A percentile compares a stretch with the other conserved stretches of the same genome.
phyloP scores from a whole-genome alignment of 2,329 filamentous ascomycete species.

The Colletotrichum spinosum region DNA sequence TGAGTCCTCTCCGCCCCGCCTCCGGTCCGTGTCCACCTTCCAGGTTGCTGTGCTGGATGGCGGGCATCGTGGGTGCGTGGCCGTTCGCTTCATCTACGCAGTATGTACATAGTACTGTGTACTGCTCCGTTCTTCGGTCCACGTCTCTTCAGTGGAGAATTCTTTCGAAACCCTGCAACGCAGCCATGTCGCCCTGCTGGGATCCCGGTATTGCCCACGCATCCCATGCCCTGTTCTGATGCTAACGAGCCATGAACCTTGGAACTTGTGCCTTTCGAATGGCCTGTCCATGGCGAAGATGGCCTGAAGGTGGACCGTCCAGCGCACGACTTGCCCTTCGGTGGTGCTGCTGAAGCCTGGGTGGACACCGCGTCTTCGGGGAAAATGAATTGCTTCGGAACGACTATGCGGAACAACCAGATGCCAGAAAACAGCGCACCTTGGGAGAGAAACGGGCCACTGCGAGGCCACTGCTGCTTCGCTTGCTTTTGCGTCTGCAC shows the following conservation, averaged over 20 bases:
- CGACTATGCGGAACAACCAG: slow-evolving; percentile 29
- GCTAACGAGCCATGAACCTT: slow-evolving; percentile 23
- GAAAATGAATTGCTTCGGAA: background rate
- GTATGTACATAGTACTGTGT: background rate
- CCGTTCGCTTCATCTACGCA: slow-evolving; percentile 2
- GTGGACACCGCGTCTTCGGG: slow-evolving; percentile 5
- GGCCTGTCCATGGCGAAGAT: slow-evolving; percentile 30
- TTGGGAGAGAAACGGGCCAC: slow-evolving; percentile 18
- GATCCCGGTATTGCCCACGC: slow-evolving; percentile 11
- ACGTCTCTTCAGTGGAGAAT: slow-evolving; percentile 30
- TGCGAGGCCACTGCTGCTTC: background rate
- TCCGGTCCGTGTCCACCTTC: slow-evolving; percentile 18
- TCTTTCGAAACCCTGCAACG: slow-evolving; percentile 3
- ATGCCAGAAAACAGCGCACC: slow-evolving; percentile 42
- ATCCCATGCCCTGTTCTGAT: slow-evolving; percentile 7
- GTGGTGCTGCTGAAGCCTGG: slow-evolving; percentile 17
- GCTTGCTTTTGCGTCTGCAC: background rate
- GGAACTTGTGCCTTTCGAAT: slow-evolving; percentile 24
- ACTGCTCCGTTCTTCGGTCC: slow-evolving; percentile 32
- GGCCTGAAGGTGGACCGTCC: slow-evolving; percentile 29
- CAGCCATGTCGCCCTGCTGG: slow-evolving; percentile 28
- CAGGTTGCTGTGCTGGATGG: slow-evolving; percentile 1
- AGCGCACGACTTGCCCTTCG: slow-evolving; percentile 27
- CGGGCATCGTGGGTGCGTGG: background rate
- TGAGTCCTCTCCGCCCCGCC: slow-evolving; percentile 32